Base-by-base conservation (phyloP, 441 rosid species). In the Jatropha multifida region DNA sequence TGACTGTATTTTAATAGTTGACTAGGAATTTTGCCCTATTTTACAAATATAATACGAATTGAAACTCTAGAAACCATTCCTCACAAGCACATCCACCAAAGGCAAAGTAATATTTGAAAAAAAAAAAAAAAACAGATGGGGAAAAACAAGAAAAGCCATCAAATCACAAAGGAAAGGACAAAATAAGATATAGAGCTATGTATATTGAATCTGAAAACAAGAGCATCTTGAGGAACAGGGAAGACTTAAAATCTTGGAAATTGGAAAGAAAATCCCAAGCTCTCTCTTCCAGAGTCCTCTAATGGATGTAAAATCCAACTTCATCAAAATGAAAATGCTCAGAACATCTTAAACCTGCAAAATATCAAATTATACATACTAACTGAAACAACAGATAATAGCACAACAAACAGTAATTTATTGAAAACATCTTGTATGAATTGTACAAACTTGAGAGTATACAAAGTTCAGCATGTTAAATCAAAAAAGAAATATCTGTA, bases 381-480 rank as follows among this genome's bases (percentile, higher is more conserved):
- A 23, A n/a, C 48, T 51, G 7, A 67, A 67, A 6, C 4, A 14
- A 49, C 20, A n/a, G 15, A 32, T 42, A 42, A 11, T 44, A 37
- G 61, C 62, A 20, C 12, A 56, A 64, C 60, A 65, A 63, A 38
- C 32, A 65, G 40, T 59, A 41, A 51, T 65, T 79, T 76, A 62
- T 55, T 67, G 76, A 42, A 32, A 46, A 49, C 48, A 51, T 15
- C 23, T 68, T 62, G 80, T 14, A 40, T 74, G 64, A 60, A 62
- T 69, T 69, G 56, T 74, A 44, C 65, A 60, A 64, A 75, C 48
- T 71, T 75, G 61, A 61, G 41, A 48, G 79, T 65, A 54, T 42
- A 65, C 58, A 51, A 32, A 62, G 23, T 65, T 65, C 76, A 74
- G 54, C 74, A 58, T 54, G 79, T 71, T 49, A 65, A 73, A 41